Evolutionary conservation across 192 early-diverging fungal genomes (phyloP), one percentile per base, ranked within the genome.

Genomic region (Coemansia sp.): DNA sequence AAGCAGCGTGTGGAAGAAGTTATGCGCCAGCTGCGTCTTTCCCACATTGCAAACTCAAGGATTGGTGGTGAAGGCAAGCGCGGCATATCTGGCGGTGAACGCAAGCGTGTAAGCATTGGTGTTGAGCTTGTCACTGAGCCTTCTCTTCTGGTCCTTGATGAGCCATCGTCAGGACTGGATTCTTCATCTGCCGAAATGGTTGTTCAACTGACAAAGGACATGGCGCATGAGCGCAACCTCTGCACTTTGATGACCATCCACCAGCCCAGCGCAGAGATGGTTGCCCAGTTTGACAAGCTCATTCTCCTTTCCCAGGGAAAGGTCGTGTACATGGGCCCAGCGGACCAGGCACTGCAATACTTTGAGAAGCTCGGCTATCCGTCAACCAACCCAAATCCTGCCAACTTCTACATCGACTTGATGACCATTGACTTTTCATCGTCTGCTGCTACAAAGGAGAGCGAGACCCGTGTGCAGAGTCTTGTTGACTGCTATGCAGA

Each of bases 201-300:
- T 6, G 83, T 88, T 23, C 67, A 82, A 42, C 81, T 86, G 44
- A 79, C 88, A 12, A 69, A 75, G 42, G 69, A 82, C 23, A 76
- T 92, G 56, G 84, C 89, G 4, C 70, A 75, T n/a, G 61, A 75
- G 53, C 72, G 77, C 15, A 72, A 84, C 9, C 89, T 88, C 44
- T 89, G 92, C 23, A 85, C 94, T 1, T 68, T 96, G 15, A 89
- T 92, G 71, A 32, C 32, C 32, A 32, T 32, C 4, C 32, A 32
- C 32, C 32, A 32, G 32, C 32, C 32, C 32, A 32, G 92, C 90
- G 13, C 92, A 95, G 66, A 94, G 95, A 84, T 92, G 56, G 93
- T 89, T 65, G 74, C 78, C 15, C 69, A 89, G 38, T 94, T 95
- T 72, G 91, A 94, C 75, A 85, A 89, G 49, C 77, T 94, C 2